Evolutionary conservation across 306 rosid genomes (phyloP).

Genomic region (Cercis canadensis): DNA sequence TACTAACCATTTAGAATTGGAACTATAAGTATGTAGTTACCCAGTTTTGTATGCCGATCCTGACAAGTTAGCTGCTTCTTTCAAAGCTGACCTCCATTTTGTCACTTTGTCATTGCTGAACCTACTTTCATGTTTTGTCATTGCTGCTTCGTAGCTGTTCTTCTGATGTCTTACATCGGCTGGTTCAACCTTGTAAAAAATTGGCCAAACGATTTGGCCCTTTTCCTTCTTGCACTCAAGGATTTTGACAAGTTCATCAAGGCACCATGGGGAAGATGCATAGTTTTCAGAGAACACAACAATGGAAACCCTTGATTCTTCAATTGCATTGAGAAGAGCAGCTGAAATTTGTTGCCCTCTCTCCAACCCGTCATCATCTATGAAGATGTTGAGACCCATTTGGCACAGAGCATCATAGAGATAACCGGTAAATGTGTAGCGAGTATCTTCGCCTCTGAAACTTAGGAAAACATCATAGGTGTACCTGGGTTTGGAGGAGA

Average conservation of each 20-base stretch:
- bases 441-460: slow-evolving; percentile 11
- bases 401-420: neutral
- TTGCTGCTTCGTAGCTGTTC: neutral
- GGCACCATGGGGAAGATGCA: slow-evolving; percentile 29
- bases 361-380: neutral
- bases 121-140: neutral
- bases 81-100: slow-evolving; percentile 16
- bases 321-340: neutral
- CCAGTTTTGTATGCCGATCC: neutral
- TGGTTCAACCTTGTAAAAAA: slow-evolving; percentile 27
- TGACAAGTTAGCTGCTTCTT: neutral
- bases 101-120: neutral
- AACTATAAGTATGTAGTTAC: neutral
- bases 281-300: slow-evolving; percentile 20
- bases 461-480: slow-evolving; percentile 11
- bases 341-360: neutral
- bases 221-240: neutral
- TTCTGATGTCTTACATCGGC: neutral
- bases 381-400: neutral
- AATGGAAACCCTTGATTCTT: neutral
- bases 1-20: too few species aligned
- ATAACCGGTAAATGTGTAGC: neutral
- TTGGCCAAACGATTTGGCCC: neutral
- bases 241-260: slow-evolving; percentile 24
- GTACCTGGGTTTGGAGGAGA: too few species aligned